Evolutionary conservation across 164 flowering plant genomes (phyloP), one percentile per base, ranked within the genome.

Genomic region (Chloranthus sessilifolius): DNA sequence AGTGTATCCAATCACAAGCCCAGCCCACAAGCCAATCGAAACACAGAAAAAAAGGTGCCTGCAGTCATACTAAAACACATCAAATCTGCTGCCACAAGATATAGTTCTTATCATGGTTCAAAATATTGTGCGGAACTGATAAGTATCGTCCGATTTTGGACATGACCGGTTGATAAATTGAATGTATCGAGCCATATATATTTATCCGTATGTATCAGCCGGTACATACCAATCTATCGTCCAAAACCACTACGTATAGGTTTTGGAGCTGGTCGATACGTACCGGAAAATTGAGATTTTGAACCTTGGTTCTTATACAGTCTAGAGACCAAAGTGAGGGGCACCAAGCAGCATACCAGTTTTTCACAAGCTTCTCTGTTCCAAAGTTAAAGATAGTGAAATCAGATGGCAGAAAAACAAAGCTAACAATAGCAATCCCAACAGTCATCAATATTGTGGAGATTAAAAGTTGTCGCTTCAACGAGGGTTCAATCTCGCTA

Each of bases 341-440:
- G 1, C 2, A 1, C 23, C 16, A 11, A 27, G 14, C 31, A 48
- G 39, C 59, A 41, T 62, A 74, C 82, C 82, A 77, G 55, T 74
- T 77, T 61, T 62, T 67, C 25, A 74, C 82, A 48, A 36, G 63
- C 59, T 77, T 77, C 62, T 74, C 70, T 3, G 52, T 35, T 49
- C 82, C 82, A 58, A 70, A 70, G 36, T 74, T 61, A 57, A 53
- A 77, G 56, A 77, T 62, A 41, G 79, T 75, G 66, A 77, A 57
- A 16, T 22, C 19, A 3, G 61, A 47, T 20, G 61, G 61, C 15
- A 57, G 53, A 28, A 38, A 44, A 47, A 57, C 26, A 16, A 33
- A 47, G 36, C 46, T 57, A 38, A 57, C 53, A 28, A 57, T 30
- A 0, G 53, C 61, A 29, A 57, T 57, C 46, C 61, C 61, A 57